Evolutionary conservation across 2,329 filamentous ascomycete species (phyloP), one percentile per base, ranked within the genome.

Genomic region (Knoxdaviesia proteae): DNA sequence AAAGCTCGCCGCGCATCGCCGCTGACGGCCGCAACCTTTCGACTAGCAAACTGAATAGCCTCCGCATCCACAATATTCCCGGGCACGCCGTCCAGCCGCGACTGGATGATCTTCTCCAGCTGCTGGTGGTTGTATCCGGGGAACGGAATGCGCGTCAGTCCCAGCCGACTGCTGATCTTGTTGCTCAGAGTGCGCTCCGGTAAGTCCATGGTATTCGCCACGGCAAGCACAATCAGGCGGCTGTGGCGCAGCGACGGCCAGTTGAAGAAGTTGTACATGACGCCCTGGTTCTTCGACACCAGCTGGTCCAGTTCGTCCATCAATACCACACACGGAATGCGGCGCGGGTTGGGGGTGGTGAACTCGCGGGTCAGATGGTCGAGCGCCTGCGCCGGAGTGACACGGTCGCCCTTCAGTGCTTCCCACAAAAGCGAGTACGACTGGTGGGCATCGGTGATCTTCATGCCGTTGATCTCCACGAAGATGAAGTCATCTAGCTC

Each of bases 261-360:
- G 55, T 98, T 98, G 71, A 98, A 98, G 60, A 98, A 98, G 59
- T 98, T 98, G 64, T 98, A 98, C 90, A 98, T 98, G 61, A 98
- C 90, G n/a, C 84, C 88, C 58, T 98, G 92, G 53, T 94, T 96
- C 55, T 88, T 90, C 8, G 90, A 98, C 5, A 98, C 92, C 6
- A 98, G 72, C 60, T 98, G 90, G 56, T 98, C 90, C 40, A 98
- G 69, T 60, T 98, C 90, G 54, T 98, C 90, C 90, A 98, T 98
- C 41, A 98, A 63, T 2, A 98, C 90, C 9, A 98, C 90, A 55
- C 88, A 96, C 1, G 92, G 90, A 5, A 93, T 84, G 47, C 90
- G 74, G 41, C 90, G 74, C 30, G 90, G 90, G 46, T 80, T 92
- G 0, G 92, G 90, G 46, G 87, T 79, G 45, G 76, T 88, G 56